A percentile compares a stretch with the other conserved stretches of the same genome.
Evolutionary conservation across 2,329 filamentous ascomycete species (phyloP).

Genomic region (Byssochlamys sp.): DNA sequence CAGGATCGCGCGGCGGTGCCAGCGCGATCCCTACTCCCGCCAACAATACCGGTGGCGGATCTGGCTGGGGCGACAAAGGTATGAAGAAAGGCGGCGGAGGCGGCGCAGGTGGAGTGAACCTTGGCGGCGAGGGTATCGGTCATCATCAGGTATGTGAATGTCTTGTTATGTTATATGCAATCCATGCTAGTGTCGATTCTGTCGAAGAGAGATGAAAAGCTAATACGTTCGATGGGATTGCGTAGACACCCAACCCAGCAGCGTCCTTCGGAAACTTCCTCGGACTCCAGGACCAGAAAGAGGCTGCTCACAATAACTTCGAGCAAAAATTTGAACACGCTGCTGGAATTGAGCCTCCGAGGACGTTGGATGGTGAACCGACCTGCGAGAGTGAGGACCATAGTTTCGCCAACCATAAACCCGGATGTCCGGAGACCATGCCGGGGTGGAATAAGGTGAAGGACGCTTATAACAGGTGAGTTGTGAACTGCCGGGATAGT

Average conservation of each 20-base stretch:
- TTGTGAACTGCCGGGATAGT: background rate
- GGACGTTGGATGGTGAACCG: slow-evolving; percentile 7
- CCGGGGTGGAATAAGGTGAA: slow-evolving; percentile 23
- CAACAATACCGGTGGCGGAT: slow-evolving; percentile 17
- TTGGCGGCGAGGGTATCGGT: slow-evolving; percentile 12
- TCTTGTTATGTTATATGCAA: no score
- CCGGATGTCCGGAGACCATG: slow-evolving; percentile 18
- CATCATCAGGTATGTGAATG: slow-evolving; percentile 15
- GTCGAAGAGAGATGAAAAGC: background rate
- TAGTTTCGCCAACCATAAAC: slow-evolving; percentile 19
- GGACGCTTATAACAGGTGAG: slow-evolving; percentile 7
- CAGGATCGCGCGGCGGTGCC: slow-evolving; percentile 14
- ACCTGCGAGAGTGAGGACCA: slow-evolving; percentile 23
- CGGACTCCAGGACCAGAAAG: slow-evolving; percentile 20
- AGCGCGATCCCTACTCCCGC: slow-evolving; percentile 20
- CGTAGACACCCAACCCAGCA: slow-evolving; percentile 8
- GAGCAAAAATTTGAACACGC: background rate
- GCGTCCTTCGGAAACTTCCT: slow-evolving; percentile 19
- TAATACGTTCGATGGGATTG: background rate
- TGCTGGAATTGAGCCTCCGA: background rate
- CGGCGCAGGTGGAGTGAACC: background rate
- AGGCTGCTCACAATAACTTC: slow-evolving; percentile 13
- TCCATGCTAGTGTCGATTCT: background rate
- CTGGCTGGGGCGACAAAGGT: slow-evolving; percentile 14
- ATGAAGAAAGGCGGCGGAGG: slow-evolving; percentile 14